phyloP scores from a whole-genome alignment of 1,284 basidiomycete genomes.

The Thecaphora frezii region DNA sequence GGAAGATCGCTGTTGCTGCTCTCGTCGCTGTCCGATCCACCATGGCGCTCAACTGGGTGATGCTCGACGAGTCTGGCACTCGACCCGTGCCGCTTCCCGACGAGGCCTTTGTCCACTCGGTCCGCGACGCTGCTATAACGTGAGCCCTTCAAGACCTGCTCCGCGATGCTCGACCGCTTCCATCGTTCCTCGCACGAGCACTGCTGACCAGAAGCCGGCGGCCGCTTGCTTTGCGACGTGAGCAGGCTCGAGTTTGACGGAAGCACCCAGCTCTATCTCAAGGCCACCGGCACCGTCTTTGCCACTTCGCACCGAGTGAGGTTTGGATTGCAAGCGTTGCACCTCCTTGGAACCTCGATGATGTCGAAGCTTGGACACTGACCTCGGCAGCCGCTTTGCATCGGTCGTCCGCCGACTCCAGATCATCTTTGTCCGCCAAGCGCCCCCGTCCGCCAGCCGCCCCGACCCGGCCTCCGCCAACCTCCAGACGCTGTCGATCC shows the following conservation, averaged over 20 bases:
- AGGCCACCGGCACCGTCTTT: slow-evolving; percentile 31
- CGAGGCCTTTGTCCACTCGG: slow-evolving; percentile 22
- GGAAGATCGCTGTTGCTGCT: no score
- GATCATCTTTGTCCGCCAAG: slow-evolving; percentile 41
- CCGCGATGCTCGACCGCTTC: no score
- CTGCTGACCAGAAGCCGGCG: no score
- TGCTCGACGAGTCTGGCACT: slow-evolving; percentile 31
- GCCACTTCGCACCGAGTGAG: slow-evolving; percentile 42
- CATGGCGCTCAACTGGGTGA: slow-evolving; percentile 53
- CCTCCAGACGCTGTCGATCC: slow-evolving; percentile 32
- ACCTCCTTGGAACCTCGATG: not conserved
- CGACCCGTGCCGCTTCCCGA: slow-evolving; percentile 41
- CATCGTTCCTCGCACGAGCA: no score
- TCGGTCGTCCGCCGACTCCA: no score
- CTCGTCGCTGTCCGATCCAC: no score
- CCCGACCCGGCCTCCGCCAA: slow-evolving; percentile 3
- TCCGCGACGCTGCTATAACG: not conserved
- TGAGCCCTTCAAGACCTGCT: no score
- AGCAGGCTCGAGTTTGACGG: slow-evolving; percentile 14
- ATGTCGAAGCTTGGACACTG: not conserved
- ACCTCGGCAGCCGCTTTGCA: no score
- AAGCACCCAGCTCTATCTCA: slow-evolving; percentile 19
- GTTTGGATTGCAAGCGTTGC: not conserved
- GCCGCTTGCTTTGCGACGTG: no score
- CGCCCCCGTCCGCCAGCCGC: slow-evolving; percentile 9